Evolutionary conservation across 306 rosid genomes (phyloP).

Genomic region (Ceratonia siliqua): DNA sequence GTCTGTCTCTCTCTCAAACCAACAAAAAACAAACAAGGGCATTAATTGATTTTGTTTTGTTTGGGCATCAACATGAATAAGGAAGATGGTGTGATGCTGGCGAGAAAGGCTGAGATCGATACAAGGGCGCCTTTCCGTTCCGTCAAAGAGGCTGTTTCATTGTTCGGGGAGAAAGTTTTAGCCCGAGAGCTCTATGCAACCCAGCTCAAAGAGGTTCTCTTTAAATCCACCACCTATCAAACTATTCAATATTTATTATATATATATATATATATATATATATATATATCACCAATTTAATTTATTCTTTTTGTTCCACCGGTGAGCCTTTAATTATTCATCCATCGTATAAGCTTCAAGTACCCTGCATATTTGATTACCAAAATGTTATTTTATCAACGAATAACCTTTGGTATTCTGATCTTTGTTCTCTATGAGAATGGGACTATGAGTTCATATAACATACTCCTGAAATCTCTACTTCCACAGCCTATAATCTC

Average conservation of each 20-base stretch:
- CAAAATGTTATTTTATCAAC: not conserved
- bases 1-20: conserved; percentile 14
- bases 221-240: too few species aligned
- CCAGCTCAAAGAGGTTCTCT: conserved; percentile 68
- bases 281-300: not conserved
- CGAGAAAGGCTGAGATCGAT: conserved; percentile 76
- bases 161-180: conserved; percentile 78
- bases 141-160: conserved; percentile 82
- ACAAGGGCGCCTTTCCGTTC: conserved; percentile 78
- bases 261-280: not conserved
- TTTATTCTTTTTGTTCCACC: not conserved
- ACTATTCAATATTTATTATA: too few species aligned
- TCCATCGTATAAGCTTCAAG: too few species aligned
- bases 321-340: too few species aligned
- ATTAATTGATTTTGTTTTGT: not conserved
- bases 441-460: not conserved
- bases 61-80: conserved; percentile 38
- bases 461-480: not conserved
- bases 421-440: not conserved
- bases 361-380: not conserved
- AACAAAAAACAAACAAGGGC: not conserved
- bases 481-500: not conserved
- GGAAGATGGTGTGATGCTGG: conserved; percentile 38
- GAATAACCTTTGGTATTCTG: not conserved
- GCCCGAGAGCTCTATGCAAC: conserved; percentile 69